A percentile compares a stretch with the other conserved stretches of the same genome.
Evolutionary conservation across 2,329 filamentous ascomycete species (phyloP).

Genomic region (Xylariaceae sp.): DNA sequence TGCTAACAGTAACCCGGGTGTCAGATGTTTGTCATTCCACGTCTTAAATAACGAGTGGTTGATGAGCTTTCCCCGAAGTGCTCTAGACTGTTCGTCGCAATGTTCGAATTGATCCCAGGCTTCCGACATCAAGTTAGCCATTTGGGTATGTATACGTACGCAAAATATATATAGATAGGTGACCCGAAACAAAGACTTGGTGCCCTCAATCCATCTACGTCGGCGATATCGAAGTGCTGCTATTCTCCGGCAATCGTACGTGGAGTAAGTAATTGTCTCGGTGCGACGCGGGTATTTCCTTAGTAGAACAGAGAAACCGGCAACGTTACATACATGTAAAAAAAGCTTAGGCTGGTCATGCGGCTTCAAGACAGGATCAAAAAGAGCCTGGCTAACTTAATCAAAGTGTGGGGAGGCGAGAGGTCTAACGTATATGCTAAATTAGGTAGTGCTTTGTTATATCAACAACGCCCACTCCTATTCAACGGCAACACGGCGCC

Average conservation of each 20-base stretch:
- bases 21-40: too few relatives aligned
- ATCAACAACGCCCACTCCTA: too few relatives aligned
- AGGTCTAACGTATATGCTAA: too few relatives aligned
- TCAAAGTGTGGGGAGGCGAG: background rate
- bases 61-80: background rate
- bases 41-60: background rate
- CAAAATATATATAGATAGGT: too few relatives aligned
- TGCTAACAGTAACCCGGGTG: background rate
- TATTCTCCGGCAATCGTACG: too few relatives aligned
- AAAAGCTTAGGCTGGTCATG: background rate
- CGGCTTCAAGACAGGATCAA: too few relatives aligned
- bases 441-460: too few relatives aligned
- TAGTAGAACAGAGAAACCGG: slow-evolving; percentile 3
- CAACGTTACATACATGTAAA: slow-evolving; percentile 33
- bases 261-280: background rate
- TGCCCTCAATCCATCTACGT: too few relatives aligned
- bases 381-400: background rate
- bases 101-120: background rate
- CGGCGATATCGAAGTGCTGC: background rate
- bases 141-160: too few relatives aligned
- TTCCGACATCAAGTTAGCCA: too few relatives aligned
- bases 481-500: too few relatives aligned
- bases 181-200: background rate
- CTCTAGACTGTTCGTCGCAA: background rate
- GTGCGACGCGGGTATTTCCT: background rate